phyloP scores from a whole-genome alignment of 768 basidiomycete genomes.

The Agaricus sinodeliciosus region DNA sequence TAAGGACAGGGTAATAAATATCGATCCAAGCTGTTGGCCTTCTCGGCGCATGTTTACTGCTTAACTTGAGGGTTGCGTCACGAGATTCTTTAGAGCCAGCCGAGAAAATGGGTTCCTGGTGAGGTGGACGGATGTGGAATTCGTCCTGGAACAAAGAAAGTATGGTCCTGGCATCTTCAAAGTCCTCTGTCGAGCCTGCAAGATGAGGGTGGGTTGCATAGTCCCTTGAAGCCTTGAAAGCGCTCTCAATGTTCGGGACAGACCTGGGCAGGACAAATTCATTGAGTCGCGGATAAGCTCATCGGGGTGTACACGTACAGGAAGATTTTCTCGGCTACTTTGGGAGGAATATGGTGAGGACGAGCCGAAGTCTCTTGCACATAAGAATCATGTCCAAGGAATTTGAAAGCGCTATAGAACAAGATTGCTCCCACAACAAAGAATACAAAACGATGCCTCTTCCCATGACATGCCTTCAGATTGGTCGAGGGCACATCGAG shows the following conservation, averaged over 20 bases:
- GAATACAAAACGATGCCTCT: neutral
- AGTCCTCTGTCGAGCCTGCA: slow-evolving; percentile 58
- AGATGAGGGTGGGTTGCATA: slow-evolving; percentile 69
- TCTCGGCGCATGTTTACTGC: slow-evolving; percentile 31
- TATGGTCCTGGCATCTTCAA: slow-evolving; percentile 58
- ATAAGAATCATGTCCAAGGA: neutral
- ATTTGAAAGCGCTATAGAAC: neutral
- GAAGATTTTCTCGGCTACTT: slow-evolving; percentile 25
- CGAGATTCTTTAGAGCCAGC: slow-evolving; percentile 67
- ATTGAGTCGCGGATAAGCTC: neutral
- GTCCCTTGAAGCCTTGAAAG: slow-evolving; percentile 45
- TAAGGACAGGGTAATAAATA: slow-evolving; percentile 83
- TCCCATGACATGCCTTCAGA: neutral
- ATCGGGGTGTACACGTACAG: slow-evolving; percentile 14
- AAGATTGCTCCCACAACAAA: neutral
- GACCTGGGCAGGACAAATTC: slow-evolving; percentile 20
- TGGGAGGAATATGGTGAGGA: slow-evolving; percentile 6
- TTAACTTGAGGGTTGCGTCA: slow-evolving; percentile 54
- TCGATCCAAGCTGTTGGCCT: slow-evolving; percentile 76
- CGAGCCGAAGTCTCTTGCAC: neutral
- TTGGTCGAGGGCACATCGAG: neutral
- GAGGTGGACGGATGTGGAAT: slow-evolving; percentile 42
- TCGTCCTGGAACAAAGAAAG: slow-evolving; percentile 63
- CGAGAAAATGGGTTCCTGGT: slow-evolving; percentile 51
- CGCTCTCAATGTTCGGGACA: slow-evolving; percentile 51